Base-by-base conservation (phyloP, 805 yeast genomes). In the Saccharomycopsis guyanensis region DNA sequence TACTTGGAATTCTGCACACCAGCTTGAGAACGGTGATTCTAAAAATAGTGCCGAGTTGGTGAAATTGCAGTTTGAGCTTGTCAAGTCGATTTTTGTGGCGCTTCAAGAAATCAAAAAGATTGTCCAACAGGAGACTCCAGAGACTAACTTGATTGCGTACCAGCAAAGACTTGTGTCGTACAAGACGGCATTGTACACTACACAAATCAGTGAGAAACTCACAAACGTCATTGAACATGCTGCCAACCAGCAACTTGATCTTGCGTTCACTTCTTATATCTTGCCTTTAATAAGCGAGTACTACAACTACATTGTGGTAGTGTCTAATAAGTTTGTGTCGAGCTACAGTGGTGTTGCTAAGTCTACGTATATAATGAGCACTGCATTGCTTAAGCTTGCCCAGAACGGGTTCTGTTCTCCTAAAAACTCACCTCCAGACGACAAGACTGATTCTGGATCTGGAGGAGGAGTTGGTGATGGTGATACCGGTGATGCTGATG, bases 321-420 rank as follows among this genome's bases (percentile, higher is more conserved):
- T 45, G 23, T 34, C 16, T 43, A 57, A 60, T 12, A 73, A 74
- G 45, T 58, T 71, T 7, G 68, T 73, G 40, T 53, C 54, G 0
- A 70, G 77, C 56, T 85, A 85, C 57, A 51, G 63, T 18, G 70
- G 73, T 24, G 65, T 77, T 7, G 70, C 86, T 3, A 76, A 76
- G 51, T 82, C 88, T 6, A 70, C 87, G 0, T 82, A 68, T 56
- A 66, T 76, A 33, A 64, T 93, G 42, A 56, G 82, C 6, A 64
- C 70, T 4, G 58, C 80, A 5, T 69, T 93, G 33, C 66, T 71
- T 51, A 72, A 72, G 5, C 64, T 93, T 24, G 77, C 95, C 0
- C 76, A 76, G 12, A 75, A 82, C 45, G 98, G 98, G 0, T 89
- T 88, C 73, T 93, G 98, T 59, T 76, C 94, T 1, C 98, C 98